Conservation (phyloP, 2,329 filamentous ascomycete genomes). For the Ceratocystis papillata region DNA sequence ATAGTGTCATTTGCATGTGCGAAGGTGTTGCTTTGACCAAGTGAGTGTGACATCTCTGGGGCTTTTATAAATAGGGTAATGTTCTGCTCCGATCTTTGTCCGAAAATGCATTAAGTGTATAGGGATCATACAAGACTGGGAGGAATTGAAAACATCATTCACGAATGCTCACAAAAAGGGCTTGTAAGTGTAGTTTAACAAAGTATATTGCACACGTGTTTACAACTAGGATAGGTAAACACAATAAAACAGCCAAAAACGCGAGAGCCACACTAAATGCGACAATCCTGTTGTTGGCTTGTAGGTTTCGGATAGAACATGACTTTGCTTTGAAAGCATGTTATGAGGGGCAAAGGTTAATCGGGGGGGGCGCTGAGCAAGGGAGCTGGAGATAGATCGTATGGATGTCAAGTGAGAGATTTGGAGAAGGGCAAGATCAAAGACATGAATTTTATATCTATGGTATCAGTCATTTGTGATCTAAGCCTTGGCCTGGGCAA, state of each 20-base stretch:
- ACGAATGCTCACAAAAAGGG: not conserved
- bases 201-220: constrained; percentile 30
- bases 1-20: too few relatives aligned
- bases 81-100: constrained; percentile 1
- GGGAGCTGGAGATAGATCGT: not conserved
- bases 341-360: not conserved
- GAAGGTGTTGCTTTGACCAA: not conserved
- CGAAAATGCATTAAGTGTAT: not conserved
- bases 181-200: constrained; percentile 6
- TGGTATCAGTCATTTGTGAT: not conserved
- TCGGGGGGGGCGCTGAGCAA: not conserved
- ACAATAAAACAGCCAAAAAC: constrained; percentile 40
- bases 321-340: not conserved
- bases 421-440: not conserved
- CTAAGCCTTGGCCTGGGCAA: constrained; percentile 26
- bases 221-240: constrained; percentile 41
- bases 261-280: constrained; percentile 13
- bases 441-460: not conserved
- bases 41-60: not conserved
- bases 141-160: not conserved
- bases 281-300: not conserved
- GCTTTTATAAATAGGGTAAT: not conserved
- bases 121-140: too few relatives aligned
- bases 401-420: not conserved
- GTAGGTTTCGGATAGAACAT: not conserved